Base-by-base conservation (phyloP, 495 filamentous ascomycete genomes). In the Filosporella fistucella region DNA sequence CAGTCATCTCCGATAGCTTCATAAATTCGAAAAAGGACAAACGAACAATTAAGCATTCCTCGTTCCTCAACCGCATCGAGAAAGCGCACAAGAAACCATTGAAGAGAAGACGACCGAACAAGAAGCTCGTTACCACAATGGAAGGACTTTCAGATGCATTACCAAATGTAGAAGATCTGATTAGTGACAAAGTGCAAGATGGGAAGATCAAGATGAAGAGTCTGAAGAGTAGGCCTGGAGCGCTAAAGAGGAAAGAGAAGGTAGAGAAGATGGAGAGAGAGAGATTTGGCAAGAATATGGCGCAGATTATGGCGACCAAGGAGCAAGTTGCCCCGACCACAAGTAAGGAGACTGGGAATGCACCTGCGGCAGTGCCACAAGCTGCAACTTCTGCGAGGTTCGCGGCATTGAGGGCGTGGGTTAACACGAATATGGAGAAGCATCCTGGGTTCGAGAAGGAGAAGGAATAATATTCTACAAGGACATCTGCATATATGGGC, bases 231-330 rank as follows among this genome's bases (percentile, higher is more conserved):
- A 66, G 82, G 41, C 87, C 86, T 0, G 91, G 91, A 0, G 88
- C 88, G 12, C 70, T 88, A 70, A 95, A 89, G 75, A 73, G 79
- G 55, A 90, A 85, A 67, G 88, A 89, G 63, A 81, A 77, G 63
- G 32, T 96, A 22, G 85, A 94, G 42, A 77, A 68, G 63, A 64
- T 71, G 53, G 91, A 97, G 74, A 80, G 84, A 61, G 81, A 88
- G 64, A 71, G 91, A 48, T 96, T 96, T 59, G 81, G 76, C 47
- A 76, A 70, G 65, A 96, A 90, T 64, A 67, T 97, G 73, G 89
- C 85, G 30, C 35, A 37, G 24, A 44, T 39, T 38, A 36, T 47
- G 18, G 47, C n/a, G 16, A 22, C 7, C 22, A 36, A 18, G 17
- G 30, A 32, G 12, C 20, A 5, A 2, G 23, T n/a, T 14, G 16